These are phyloP conservation scores for Houttuynia cordata DNA, from an alignment of 164 flowering plant species.

Conservation along the genomic window DNA sequence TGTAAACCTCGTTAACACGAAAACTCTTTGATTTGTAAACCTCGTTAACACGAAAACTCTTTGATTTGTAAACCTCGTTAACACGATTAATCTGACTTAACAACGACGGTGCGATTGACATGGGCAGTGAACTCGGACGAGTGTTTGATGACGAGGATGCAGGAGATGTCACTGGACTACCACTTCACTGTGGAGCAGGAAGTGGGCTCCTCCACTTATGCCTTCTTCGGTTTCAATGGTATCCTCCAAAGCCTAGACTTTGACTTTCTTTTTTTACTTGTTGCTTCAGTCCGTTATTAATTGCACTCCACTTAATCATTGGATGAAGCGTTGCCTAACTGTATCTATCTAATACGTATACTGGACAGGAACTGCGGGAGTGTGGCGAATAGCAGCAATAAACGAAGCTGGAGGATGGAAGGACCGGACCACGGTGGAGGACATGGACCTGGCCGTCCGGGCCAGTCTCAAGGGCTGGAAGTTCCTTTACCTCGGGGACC, in stretches of 20 bases:
- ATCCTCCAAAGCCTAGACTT: slow-evolving; percentile 1
- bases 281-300: too few relatives aligned
- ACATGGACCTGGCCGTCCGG: slow-evolving; percentile 95
- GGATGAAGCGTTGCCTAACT: too few relatives aligned
- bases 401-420: slow-evolving; percentile 98
- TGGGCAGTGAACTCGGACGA: slow-evolving; percentile 79
- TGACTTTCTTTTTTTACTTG: too few relatives aligned
- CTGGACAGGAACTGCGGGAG: slow-evolving; percentile 76
- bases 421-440: slow-evolving; percentile 92
- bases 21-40: too few relatives aligned
- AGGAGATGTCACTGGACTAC: slow-evolving; percentile 94
- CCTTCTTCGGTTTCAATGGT: slow-evolving; percentile 75
- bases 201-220: slow-evolving; percentile 94
- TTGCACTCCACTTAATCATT: too few relatives aligned
- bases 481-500: slow-evolving; percentile 76
- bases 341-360: too few relatives aligned
- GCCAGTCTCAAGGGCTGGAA: slow-evolving; percentile 95
- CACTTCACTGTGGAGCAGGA: slow-evolving; percentile 98
- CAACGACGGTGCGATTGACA: neutral
- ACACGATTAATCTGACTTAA: neutral
- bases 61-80: too few relatives aligned
- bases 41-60: too few relatives aligned
- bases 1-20: too few relatives aligned
- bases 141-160: slow-evolving; percentile 93
- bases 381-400: slow-evolving; percentile 90